Base-by-base conservation (phyloP, 495 filamentous ascomycete genomes). In the Pseudotulostoma volvatum region DNA sequence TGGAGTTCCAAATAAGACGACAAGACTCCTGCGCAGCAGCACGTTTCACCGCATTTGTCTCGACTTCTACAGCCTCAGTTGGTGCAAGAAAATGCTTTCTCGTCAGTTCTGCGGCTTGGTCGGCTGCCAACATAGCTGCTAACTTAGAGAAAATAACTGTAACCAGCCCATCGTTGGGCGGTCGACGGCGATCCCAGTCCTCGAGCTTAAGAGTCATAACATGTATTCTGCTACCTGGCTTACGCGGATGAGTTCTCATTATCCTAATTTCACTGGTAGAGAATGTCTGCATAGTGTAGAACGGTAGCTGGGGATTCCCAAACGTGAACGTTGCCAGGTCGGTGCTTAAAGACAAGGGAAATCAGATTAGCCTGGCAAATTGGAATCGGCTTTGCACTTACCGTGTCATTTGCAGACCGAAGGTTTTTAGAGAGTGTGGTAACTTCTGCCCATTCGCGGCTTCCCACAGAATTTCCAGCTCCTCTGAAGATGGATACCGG, bases 21-120 rank as follows among this genome's bases (percentile, higher is more conserved):
- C 73, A 81, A 30, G 76, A 79, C 50, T 88, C 81, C 34, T 76
- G 70, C 36, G 76, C 75, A 3, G 78, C 80, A 14, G 77, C 74
- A 23, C 68, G 65, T 9, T 70, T 65, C 17, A 82, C 68, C 3
- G 73, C 68, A 7, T 68, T 61, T 40, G 67, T 64, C 48, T 76
- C 69, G 2, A 71, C 55, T 30, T 64, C 58, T 1, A 61, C 50
- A 7, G 64, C 57, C 5, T 70, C 61, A 2, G 53, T 56, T 39
- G 47, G 53, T 1, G 56, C 47, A n/a, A 74, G 51, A 20, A 50
- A 39, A 39, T 66, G 55, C 39, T 64, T 31, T 39, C 56, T 49
- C 44, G 64, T 44, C 37, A 64, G 42, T 38, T 70, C 60, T 9
- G 57, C 58, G 16, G 76, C 71, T 20, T 73, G 64, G 14, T 84